Conservation (phyloP, 805 yeast genomes). For the Zygosaccharomyces lentus region DNA sequence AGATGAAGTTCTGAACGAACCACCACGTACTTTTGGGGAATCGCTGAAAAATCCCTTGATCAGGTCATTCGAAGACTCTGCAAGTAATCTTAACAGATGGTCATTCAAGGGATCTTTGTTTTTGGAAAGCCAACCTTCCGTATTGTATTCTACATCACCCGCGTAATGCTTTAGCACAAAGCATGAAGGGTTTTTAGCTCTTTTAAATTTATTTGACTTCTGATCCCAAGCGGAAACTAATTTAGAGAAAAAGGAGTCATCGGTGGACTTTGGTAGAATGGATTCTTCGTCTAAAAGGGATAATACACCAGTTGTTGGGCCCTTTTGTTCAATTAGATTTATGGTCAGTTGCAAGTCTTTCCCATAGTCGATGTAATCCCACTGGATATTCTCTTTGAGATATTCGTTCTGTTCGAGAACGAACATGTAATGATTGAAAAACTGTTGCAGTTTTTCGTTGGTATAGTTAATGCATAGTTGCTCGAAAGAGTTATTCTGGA, state of each 20-base stretch:
- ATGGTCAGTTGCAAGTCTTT: slow-evolving; percentile 92
- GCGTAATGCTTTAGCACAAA: slow-evolving; percentile 91
- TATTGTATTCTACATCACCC: slow-evolving; percentile 89
- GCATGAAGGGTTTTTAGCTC: slow-evolving; percentile 71
- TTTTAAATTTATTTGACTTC: slow-evolving; percentile 54
- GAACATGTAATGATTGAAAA: slow-evolving; percentile 96
- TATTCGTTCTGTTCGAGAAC: slow-evolving; percentile 96
- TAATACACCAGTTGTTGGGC: slow-evolving; percentile 70
- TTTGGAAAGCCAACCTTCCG: slow-evolving; percentile 90
- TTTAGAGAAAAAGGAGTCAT: slow-evolving; percentile 76
- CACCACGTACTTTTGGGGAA: slow-evolving; percentile 20
- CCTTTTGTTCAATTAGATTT: slow-evolving; percentile 73
- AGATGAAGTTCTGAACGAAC: slow-evolving; percentile 58
- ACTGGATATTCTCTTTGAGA: slow-evolving; percentile 84
- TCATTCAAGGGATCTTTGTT: slow-evolving; percentile 91
- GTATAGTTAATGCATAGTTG: slow-evolving; percentile 97
- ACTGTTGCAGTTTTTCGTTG: slow-evolving; percentile 95
- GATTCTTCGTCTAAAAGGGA: slow-evolving; percentile 92
- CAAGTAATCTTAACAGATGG: slow-evolving; percentile 56
- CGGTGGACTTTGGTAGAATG: slow-evolving; percentile 86
- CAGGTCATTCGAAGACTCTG: slow-evolving; percentile 53
- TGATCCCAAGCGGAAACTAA: slow-evolving; percentile 60
- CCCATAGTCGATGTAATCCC: slow-evolving; percentile 96
- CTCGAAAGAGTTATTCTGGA: slow-evolving; percentile 89
- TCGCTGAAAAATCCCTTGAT: slow-evolving; percentile 50